Conservation (phyloP, 805 yeast genomes). For the Monosporozyma unispora region DNA sequence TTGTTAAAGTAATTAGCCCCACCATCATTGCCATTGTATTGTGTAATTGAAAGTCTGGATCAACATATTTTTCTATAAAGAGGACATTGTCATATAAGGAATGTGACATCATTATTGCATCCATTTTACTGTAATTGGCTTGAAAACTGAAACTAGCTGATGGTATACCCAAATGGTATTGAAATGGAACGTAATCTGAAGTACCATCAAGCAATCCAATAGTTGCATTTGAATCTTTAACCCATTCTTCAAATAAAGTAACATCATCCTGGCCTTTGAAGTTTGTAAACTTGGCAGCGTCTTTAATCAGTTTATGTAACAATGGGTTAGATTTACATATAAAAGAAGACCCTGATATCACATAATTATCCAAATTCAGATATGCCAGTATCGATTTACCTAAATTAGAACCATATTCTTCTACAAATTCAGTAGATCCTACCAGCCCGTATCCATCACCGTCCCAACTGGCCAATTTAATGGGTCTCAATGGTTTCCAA, state of each 20-base stretch:
- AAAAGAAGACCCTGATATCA: conserved; percentile 45
- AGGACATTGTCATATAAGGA: conserved; percentile 50
- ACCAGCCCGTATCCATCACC: conserved; percentile 66
- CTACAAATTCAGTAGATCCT: conserved; percentile 76
- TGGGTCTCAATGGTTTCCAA: conserved; percentile 68
- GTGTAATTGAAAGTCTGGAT: conserved; percentile 45
- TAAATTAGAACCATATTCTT: conserved; percentile 40
- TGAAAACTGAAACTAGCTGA: conserved; percentile 43
- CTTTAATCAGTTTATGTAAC: conserved; percentile 36
- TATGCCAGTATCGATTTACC: conserved; percentile 46
- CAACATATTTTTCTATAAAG: conserved; percentile 47
- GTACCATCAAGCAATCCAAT: conserved; percentile 40
- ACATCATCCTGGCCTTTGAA: conserved; percentile 32
- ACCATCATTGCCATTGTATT: conserved; percentile 49
- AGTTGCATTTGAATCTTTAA: conserved; percentile 28
- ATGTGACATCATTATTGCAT: conserved; percentile 48
- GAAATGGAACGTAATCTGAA: conserved; percentile 51
- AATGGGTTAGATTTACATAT: conserved; percentile 48
- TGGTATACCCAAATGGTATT: conserved; percentile 60
- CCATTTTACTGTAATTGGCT: conserved; percentile 24
- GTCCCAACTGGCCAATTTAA: conserved; percentile 71
- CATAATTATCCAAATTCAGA: conserved; percentile 37
- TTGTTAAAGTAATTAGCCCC: conserved; percentile 44
- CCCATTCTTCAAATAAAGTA: conserved; percentile 44
- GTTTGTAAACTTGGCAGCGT: conserved; percentile 40